Evolutionary conservation across 768 basidiomycete species (phyloP), one percentile per base, ranked within the genome.

Genomic region (Zangia roseola): DNA sequence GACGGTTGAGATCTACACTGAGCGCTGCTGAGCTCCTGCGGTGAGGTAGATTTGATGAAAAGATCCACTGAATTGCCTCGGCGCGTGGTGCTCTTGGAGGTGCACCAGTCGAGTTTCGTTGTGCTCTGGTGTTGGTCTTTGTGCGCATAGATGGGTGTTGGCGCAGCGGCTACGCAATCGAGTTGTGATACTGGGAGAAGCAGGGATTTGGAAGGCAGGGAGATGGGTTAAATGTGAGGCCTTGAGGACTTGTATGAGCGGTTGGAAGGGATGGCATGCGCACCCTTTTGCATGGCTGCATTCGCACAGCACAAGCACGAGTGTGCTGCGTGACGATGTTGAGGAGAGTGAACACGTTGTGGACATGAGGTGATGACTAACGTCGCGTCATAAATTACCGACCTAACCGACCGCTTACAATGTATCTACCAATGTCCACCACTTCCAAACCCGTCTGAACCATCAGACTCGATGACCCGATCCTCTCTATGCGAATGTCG

Each of bases 11-110:
- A 61, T 85, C 82, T 34, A 74, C 64, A 17, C 82, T 80, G 50
- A 85, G 69, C 43, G 75, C 79, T 17, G 82, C 83, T 50, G 77
- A 76, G 54, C 84, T 75, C 57, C 78, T 73, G 36, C 84, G 78
- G 56, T 67, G 63, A 43, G 86, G 84, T 41, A 88, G 80, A 64
- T 86, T 88, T 55, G 79, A 83, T 56, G 84, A 77, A 65, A 87
- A 88, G 47, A 88, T 73, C 86, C 86, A 88, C 53, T 88, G 85
- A 42, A 86, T 66, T 49, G 82, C 74, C 49, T 62, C 62, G 63
- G 59, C 26, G 55, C 68, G 67, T 48, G 57, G 63, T 39, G 68
- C 33, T 52, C 68, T 65, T 47, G 67, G 46, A 40, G 34, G 60
- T 40, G 67, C 21, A 38, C 62, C 49, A 40, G 53, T 31, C 1